Percentiles rank a stretch among this genome's conserved stretches.
phyloP scores from a whole-genome alignment of 257 asterid species.

The Fraxinus quadrangulata region DNA sequence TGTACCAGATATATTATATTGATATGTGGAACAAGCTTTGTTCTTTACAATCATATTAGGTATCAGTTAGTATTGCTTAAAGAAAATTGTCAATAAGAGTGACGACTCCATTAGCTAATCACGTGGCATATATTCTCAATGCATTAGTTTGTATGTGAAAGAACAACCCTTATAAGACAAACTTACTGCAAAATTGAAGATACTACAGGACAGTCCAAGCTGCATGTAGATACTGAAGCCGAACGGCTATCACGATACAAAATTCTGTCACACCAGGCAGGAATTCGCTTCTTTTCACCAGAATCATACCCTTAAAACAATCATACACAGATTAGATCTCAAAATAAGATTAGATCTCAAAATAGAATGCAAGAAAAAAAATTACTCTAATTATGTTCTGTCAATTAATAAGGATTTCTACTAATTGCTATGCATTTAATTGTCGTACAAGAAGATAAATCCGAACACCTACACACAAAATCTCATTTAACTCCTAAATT shows the following conservation, averaged over 20 bases:
- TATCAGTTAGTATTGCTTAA: not conserved
- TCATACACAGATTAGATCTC: slow-evolving; percentile 27
- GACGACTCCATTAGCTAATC: not conserved
- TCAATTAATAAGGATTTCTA: slow-evolving; percentile 7
- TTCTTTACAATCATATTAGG: not conserved
- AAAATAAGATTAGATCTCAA: slow-evolving; percentile 27
- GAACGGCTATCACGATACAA: slow-evolving; percentile 87
- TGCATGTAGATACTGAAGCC: slow-evolving; percentile 63
- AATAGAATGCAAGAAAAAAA: slow-evolving; percentile 11
- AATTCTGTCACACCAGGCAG: slow-evolving; percentile 99
- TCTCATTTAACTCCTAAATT: slow-evolving; percentile 16
- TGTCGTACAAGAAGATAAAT: not conserved
- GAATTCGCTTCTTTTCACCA: slow-evolving; percentile 97
- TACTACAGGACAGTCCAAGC: slow-evolving; percentile 92
- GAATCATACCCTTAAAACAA: slow-evolving; percentile 82
- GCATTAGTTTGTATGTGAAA: not conserved
- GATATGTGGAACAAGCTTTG: not conserved
- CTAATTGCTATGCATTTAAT: slow-evolving; percentile 6
- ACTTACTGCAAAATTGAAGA: slow-evolving; percentile 76
- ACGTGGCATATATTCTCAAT: not conserved
- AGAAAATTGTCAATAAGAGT: not conserved
- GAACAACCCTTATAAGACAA: slow-evolving; percentile 21
- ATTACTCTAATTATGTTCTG: not conserved
- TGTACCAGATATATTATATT: not conserved
- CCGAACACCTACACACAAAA: not conserved